phyloP scores from a whole-genome alignment of 495 filamentous ascomycete species.

The Trichoderma gamsii region DNA sequence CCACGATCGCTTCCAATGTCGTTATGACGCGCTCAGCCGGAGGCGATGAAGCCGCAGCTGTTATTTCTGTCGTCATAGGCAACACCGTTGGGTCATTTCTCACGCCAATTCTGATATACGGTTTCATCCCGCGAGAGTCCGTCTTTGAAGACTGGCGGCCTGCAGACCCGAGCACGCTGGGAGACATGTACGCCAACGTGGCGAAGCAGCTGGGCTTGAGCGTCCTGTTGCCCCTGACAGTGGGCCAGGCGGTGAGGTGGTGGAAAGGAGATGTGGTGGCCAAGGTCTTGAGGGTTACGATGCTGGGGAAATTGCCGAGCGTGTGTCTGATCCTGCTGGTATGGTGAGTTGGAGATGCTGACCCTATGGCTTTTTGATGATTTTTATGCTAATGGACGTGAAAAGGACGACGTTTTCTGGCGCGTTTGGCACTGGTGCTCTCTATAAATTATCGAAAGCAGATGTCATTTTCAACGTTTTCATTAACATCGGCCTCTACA shows the following conservation, averaged over 20 bases:
- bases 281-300: slow-evolving; percentile 31
- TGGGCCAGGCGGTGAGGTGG: slow-evolving; percentile 46
- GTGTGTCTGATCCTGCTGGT: slow-evolving; percentile 44
- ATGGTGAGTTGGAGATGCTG: slow-evolving; percentile 36
- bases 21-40: slow-evolving; percentile 51
- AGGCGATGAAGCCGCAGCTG: slow-evolving; percentile 49
- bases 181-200: slow-evolving; percentile 46
- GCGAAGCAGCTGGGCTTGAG: slow-evolving; percentile 48
- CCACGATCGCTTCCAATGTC: slow-evolving; percentile 53
- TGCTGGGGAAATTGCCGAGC: slow-evolving; percentile 40
- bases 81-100: slow-evolving; percentile 49
- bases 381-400: background rate
- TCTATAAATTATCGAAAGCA: slow-evolving; percentile 40
- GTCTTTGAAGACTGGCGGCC: slow-evolving; percentile 43
- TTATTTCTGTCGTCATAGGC: slow-evolving; percentile 51
- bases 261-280: slow-evolving; percentile 39
- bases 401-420: slow-evolving; percentile 49
- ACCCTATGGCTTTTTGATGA: background rate
- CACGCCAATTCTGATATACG: slow-evolving; percentile 46
- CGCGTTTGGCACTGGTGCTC: slow-evolving; percentile 47
- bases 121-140: slow-evolving; percentile 36
- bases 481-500: slow-evolving; percentile 49
- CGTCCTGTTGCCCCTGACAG: slow-evolving; percentile 42
- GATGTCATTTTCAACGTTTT: slow-evolving; percentile 47
- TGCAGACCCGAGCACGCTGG: slow-evolving; percentile 36